Evolutionary conservation across 768 basidiomycete genomes (phyloP).

Genomic region (Termitomyces sp.): DNA sequence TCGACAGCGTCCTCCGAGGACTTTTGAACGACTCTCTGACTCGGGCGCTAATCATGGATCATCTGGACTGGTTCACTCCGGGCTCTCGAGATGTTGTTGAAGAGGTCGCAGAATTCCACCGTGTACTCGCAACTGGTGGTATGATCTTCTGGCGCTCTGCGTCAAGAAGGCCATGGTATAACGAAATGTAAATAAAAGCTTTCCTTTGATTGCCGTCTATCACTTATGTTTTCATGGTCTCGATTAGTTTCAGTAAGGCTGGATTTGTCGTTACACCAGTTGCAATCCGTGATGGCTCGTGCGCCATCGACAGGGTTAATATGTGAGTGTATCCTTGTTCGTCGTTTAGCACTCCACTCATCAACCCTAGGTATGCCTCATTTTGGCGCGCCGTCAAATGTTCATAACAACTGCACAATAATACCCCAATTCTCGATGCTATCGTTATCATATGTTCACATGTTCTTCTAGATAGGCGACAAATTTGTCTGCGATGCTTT

Average conservation of each 20-base stretch:
- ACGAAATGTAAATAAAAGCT: constrained; percentile 28
- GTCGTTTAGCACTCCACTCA: neutral
- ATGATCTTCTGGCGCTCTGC: constrained; percentile 64
- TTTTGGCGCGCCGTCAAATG: constrained; percentile 26
- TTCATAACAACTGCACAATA: constrained; percentile 1
- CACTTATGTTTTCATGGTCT: neutral
- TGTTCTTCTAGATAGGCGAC: constrained; percentile 68
- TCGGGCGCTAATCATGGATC: constrained; percentile 67
- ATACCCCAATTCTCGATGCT: neutral
- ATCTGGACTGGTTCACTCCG: constrained; percentile 54
- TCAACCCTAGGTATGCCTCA: constrained; percentile 25
- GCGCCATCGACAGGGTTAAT: constrained; percentile 63
- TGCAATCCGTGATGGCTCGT: constrained; percentile 42
- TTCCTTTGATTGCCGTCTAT: no score
- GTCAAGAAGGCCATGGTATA: constrained; percentile 62
- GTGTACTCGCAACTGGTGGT: constrained; percentile 54
- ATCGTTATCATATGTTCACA: constrained; percentile 33
- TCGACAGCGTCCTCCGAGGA: constrained; percentile 25
- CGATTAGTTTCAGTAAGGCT: constrained; percentile 38
- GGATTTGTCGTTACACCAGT: constrained; percentile 52
- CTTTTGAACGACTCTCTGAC: constrained; percentile 40
- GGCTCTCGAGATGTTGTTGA: constrained; percentile 40
- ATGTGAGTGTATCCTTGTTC: constrained; percentile 38
- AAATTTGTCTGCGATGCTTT: constrained; percentile 66
- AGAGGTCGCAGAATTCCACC: constrained; percentile 49